A percentile compares a stretch with the other conserved stretches of the same genome.
Evolutionary conservation across 176 grass and related monocot genomes (phyloP).

Genomic region (Chloris gayana): DNA sequence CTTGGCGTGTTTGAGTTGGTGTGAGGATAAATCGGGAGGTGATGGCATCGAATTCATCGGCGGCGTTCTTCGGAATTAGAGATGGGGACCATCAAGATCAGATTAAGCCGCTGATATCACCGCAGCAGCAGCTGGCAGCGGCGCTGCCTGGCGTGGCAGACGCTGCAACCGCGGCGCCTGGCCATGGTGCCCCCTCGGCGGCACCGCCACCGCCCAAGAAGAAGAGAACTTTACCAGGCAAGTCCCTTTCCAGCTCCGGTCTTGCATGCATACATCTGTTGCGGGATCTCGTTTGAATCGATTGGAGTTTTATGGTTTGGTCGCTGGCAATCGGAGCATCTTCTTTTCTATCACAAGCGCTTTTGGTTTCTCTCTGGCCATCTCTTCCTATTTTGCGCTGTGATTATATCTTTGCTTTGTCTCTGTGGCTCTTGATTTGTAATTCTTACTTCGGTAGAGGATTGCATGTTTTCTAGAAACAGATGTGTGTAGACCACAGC

Average conservation of each 20-base stretch:
- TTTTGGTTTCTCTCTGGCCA: slow-evolving; percentile 28
- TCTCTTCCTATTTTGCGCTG: not conserved
- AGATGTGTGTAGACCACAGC: slow-evolving; percentile 8
- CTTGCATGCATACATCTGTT: slow-evolving; percentile 44
- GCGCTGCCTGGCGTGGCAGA: slow-evolving; percentile 28
- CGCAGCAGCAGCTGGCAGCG: slow-evolving; percentile 57
- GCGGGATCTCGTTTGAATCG: slow-evolving; percentile 49
- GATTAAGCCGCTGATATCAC: slow-evolving; percentile 72
- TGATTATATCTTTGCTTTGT: slow-evolving; percentile 20
- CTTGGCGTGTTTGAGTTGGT: slow-evolving; percentile 20
- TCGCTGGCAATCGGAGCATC: slow-evolving; percentile 44
- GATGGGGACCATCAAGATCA: slow-evolving; percentile 86
- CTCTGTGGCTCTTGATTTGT: slow-evolving; percentile 31
- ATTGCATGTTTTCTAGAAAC: slow-evolving; percentile 25
- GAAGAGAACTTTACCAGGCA: slow-evolving; percentile 89
- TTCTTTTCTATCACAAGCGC: slow-evolving; percentile 53
- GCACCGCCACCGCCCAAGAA: slow-evolving; percentile 72
- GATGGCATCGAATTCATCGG: slow-evolving; percentile 92
- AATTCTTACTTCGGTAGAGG: not conserved
- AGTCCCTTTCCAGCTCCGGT: slow-evolving; percentile 41
- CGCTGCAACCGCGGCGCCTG: slow-evolving; percentile 20
- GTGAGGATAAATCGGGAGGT: slow-evolving; percentile 37
- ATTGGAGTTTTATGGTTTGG: slow-evolving; percentile 56
- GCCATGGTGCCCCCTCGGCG: slow-evolving; percentile 18
- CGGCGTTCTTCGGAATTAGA: slow-evolving; percentile 82